These are phyloP conservation scores for Erythrobasidium yunnanense DNA, from an alignment of 768 basidiomycete genomes.

Conservation along the genomic window DNA sequence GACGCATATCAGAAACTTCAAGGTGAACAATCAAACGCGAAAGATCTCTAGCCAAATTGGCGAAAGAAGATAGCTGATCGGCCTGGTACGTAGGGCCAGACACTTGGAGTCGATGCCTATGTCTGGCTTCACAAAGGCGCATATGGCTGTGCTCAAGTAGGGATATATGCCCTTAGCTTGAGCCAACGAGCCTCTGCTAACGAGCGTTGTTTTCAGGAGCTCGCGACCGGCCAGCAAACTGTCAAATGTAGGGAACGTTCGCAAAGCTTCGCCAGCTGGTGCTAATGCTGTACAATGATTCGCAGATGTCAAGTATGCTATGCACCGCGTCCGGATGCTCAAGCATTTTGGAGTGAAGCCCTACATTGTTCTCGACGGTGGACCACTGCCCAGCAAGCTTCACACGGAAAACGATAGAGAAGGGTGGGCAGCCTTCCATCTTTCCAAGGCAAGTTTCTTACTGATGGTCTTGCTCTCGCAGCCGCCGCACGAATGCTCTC, in stretches of 20 bases:
- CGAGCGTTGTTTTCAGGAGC: conserved; percentile 48
- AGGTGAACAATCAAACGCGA: conserved; percentile 46
- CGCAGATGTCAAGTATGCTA: conserved; percentile 93
- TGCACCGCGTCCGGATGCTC: conserved; percentile 79
- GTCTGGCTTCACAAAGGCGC: conserved; percentile 82
- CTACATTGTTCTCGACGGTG: conserved; percentile 92
- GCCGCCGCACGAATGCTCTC: conserved; percentile 61
- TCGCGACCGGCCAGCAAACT: conserved; percentile 73
- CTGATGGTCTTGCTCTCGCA: background rate
- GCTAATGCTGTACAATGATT: background rate
- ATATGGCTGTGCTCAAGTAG: conserved; percentile 53
- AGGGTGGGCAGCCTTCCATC: conserved; percentile 41
- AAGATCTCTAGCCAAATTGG: conserved; percentile 24
- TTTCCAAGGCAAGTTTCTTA: background rate
- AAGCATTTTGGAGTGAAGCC: conserved; percentile 74
- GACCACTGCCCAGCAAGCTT: conserved; percentile 85
- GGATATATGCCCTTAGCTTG: background rate
- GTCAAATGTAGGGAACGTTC: conserved; percentile 51
- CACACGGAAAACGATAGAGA: conserved; percentile 74
- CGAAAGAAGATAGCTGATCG: too few relatives aligned
- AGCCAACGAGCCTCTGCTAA: too few relatives aligned
- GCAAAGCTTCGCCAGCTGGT: background rate
- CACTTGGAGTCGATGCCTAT: conserved; percentile 83
- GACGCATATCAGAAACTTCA: conserved; percentile 58
- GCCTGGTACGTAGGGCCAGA: conserved; percentile 36